Percentiles rank a stretch among this genome's conserved stretches.
Conservation (phyloP, 1,139 yeast species). For the Hansenula sp. region DNA sequence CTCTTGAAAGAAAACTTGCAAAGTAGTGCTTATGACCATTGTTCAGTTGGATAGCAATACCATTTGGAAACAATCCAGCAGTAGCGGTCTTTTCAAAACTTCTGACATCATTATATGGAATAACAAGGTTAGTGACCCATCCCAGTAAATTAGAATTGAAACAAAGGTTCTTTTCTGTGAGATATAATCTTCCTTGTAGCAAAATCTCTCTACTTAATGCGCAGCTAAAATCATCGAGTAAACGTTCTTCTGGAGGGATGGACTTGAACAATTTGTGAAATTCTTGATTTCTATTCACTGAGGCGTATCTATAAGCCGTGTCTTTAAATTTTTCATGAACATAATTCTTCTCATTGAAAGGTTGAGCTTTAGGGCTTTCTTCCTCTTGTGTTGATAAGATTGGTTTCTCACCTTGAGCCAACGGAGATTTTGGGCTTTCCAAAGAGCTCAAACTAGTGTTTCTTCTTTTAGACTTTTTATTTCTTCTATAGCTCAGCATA, state of each 20-base stretch:
- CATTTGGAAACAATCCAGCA: conserved; percentile 90
- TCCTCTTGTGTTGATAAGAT: conserved; percentile 4
- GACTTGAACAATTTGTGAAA: conserved; percentile 74
- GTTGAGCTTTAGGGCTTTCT: conserved; percentile 1
- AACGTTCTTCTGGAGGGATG: conserved; percentile 63
- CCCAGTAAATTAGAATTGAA: conserved; percentile 91
- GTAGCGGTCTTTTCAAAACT: conserved; percentile 76
- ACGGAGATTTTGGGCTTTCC: conserved; percentile 20
- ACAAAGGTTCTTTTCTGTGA: conserved; percentile 76
- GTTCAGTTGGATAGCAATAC: conserved; percentile 68
- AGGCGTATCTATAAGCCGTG: conserved; percentile 50
- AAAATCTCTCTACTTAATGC: conserved; percentile 85
- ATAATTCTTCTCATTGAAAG: conserved; percentile 32
- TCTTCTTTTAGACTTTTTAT: conserved; percentile 16
- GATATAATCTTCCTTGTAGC: conserved; percentile 85
- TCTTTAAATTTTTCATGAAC: conserved; percentile 36
- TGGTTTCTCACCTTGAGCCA: conserved; percentile 23
- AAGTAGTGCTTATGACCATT: conserved; percentile 64
- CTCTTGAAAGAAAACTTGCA: conserved; percentile 86
- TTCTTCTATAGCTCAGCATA: conserved; percentile 24
- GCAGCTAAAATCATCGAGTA: conserved; percentile 84
- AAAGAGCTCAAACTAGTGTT: conserved; percentile 19
- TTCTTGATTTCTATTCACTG: conserved; percentile 66
- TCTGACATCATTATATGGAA: conserved; percentile 68
- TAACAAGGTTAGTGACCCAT: conserved; percentile 80